Evolutionary conservation across 208 protist genomes (phyloP), one percentile per base, ranked within the genome.

Genomic region (Endotrypanum monterogeii): DNA sequence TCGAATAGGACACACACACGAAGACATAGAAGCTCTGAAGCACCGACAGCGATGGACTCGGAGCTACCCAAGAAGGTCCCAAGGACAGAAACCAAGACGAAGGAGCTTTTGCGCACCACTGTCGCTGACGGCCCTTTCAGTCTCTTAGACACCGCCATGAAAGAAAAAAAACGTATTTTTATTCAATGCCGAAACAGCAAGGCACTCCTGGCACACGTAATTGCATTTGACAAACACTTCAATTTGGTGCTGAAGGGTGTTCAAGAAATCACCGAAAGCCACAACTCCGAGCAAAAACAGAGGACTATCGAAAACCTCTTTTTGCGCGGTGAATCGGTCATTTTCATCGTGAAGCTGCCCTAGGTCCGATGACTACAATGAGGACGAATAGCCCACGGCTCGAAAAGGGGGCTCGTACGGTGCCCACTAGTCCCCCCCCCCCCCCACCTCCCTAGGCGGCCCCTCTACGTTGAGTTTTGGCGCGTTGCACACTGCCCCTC

Each of bases 141-240:
- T 60, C 52, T 97, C 14, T 78, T 98, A 35, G 88, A 95, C 48
- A 86, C 71, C 12, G 87, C 92, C 55, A 93, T 97, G 88, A 86
- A 86, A 52, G 82, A 91, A 25, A 85, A 83, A 28, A 94, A 84
- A 23, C 91, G 97, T 56, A 97, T 99, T 12, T 93, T 99, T 32
- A 99, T 99, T 55, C 99, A 99, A 82, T 99, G 97, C 75, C 93
- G 99, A 52, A 99, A 99, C 84, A 99, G 99, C 86, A 98, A 98
- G 67, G 99, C 99, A 78, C 88, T 99, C 9, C 82, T 99, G 32
- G 98, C 89, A 9, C 90, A 94, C 37, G 98, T 99, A 1, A 97
- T 99, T 78, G 99, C 99, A 8, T 99, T 99, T 85, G 99, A 99
- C 85, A 94, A 99, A 54, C 99, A 99, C 89, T 99, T 99, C 79